Conservation (phyloP, 140 eudicot genomes). For the Erigeron philadelphicus region DNA sequence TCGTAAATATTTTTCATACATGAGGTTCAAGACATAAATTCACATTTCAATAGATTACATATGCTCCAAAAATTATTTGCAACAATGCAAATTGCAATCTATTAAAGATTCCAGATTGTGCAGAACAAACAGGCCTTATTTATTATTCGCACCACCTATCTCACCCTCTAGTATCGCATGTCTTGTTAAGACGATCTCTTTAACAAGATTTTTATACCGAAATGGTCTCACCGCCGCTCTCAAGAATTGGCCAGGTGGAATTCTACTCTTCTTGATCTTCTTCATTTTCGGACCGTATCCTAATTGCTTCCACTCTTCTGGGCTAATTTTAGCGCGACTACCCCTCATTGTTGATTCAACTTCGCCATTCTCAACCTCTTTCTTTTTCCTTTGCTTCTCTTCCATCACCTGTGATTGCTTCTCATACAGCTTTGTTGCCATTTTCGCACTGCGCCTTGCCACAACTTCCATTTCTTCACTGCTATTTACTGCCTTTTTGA, state of each 20-base stretch:
- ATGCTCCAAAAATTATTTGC: background rate
- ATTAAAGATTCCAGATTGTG: slow-evolving; percentile 1
- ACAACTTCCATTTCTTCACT: slow-evolving; percentile 77
- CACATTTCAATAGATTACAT: background rate
- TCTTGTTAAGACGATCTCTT: slow-evolving; percentile 77
- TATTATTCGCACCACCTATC: slow-evolving; percentile 49
- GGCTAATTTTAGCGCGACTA: slow-evolving; percentile 51
- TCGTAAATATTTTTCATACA: background rate
- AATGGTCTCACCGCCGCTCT: slow-evolving; percentile 87
- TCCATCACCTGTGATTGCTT: slow-evolving; percentile 43
- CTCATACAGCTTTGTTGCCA: slow-evolving; percentile 43
- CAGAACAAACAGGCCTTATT: slow-evolving; percentile 26
- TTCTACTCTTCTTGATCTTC: slow-evolving; percentile 61
- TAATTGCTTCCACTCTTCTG: slow-evolving; percentile 58
- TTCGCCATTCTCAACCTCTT: slow-evolving; percentile 29
- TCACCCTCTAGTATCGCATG: slow-evolving; percentile 89
- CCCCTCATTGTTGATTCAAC: slow-evolving; percentile 42
- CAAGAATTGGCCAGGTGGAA: slow-evolving; percentile 81
- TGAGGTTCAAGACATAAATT: background rate
- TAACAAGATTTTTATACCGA: slow-evolving; percentile 74
- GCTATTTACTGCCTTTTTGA: slow-evolving; percentile 65
- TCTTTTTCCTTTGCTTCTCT: slow-evolving; percentile 22
- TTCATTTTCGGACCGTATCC: slow-evolving; percentile 60
- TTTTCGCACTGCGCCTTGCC: slow-evolving; percentile 45
- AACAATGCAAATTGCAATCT: background rate